Percentiles rank a stretch among this genome's conserved stretches.
phyloP scores from a whole-genome alignment of 345 rosid species.

The Balakata baccata region DNA sequence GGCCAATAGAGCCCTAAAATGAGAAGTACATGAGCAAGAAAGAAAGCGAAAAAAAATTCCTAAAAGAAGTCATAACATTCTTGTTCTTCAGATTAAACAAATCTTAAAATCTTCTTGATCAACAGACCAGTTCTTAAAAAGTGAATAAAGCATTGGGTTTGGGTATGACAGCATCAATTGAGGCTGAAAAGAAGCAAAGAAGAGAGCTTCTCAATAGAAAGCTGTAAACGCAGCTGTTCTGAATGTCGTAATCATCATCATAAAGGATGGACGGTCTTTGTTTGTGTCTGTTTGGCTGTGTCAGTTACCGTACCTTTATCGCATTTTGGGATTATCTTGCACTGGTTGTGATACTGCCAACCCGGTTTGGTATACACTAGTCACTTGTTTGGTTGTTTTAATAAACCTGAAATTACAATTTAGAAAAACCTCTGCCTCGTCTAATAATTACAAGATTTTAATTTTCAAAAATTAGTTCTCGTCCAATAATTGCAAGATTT shows the following conservation, averaged over 20 bases:
- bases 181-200: background rate
- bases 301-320: background rate
- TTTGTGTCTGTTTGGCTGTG: background rate
- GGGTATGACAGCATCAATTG: background rate
- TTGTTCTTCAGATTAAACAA: background rate
- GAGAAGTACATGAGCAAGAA: constrained; percentile 9
- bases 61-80: background rate
- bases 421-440: background rate
- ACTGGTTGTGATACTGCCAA: background rate
- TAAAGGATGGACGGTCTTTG: constrained; percentile 1
- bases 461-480: too few species aligned
- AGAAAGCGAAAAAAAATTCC: background rate
- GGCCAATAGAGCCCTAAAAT: constrained; percentile 11
- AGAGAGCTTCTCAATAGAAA: background rate
- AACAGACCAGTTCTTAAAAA: background rate
- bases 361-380: background rate
- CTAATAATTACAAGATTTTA: too few species aligned
- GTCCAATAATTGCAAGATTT: too few species aligned
- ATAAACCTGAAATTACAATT: background rate
- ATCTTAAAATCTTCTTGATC: background rate
- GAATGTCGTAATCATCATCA: background rate
- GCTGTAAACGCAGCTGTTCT: constrained; percentile 3
- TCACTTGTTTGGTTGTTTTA: background rate
- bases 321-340: background rate
- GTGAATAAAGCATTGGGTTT: background rate